Percentiles rank a stretch among this genome's conserved stretches.
phyloP scores from a whole-genome alignment of 805 yeast genomes.

The Ogataea ramenticola region DNA sequence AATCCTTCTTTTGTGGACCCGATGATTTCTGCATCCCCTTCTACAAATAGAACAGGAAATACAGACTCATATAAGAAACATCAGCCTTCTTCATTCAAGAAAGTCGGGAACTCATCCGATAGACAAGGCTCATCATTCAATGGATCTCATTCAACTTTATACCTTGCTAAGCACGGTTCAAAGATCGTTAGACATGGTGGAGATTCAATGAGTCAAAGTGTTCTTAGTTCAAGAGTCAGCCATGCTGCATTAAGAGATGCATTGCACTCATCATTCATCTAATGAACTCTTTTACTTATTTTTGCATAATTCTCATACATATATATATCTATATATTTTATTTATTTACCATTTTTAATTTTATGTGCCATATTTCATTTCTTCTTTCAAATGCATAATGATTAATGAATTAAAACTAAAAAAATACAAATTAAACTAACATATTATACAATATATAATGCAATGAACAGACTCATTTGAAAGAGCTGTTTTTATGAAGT shows the following conservation, averaged over 20 bases:
- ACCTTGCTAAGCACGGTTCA: conserved; percentile 35
- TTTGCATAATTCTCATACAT: background rate
- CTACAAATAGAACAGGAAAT: background rate
- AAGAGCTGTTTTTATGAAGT: background rate
- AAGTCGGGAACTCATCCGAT: background rate
- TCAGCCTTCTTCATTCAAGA: conserved; percentile 1
- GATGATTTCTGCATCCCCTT: background rate
- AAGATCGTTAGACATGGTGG: conserved; percentile 37
- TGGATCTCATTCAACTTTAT: conserved; percentile 35
- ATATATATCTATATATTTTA: no score
- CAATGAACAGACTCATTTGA: background rate
- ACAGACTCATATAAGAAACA: no score
- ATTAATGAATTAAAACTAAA: no score
- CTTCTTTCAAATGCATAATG: no score
- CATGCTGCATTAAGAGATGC: conserved; percentile 44
- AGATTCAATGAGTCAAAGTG: conserved; percentile 29
- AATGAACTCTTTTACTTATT: background rate
- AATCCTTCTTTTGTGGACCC: background rate
- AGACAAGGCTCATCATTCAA: conserved; percentile 11
- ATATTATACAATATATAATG: background rate
- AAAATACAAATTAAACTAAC: background rate
- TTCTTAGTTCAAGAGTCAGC: conserved; percentile 33
- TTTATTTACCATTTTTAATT: no score
- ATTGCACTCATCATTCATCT: conserved; percentile 19
- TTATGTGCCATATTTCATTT: no score